phyloP scores from a whole-genome alignment of 345 rosid species.

The Turritis glabra region DNA sequence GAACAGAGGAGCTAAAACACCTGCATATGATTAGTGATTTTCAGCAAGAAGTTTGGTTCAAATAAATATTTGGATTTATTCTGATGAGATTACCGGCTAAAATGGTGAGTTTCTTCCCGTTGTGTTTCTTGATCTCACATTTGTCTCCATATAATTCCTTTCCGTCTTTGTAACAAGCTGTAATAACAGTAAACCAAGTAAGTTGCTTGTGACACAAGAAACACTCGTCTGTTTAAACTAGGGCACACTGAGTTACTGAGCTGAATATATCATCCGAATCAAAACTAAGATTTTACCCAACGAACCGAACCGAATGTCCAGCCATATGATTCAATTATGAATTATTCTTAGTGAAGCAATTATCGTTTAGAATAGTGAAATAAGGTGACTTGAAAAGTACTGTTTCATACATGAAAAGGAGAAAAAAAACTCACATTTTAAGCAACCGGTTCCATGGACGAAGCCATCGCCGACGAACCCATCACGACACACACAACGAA shows the following conservation, averaged over 20 bases:
- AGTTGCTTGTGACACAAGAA: conserved; percentile 20
- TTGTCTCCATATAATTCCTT: conserved; percentile 50
- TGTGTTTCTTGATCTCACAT: conserved; percentile 45
- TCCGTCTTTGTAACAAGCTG: conserved; percentile 70
- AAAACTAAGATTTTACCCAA: background rate
- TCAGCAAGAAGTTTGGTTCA: background rate
- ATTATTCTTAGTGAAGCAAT: background rate
- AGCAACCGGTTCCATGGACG: conserved; percentile 64
- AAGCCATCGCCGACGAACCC: conserved; percentile 79
- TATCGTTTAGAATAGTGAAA: background rate
- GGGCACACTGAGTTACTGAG: background rate
- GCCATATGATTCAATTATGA: too few species aligned
- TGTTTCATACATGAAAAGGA: background rate
- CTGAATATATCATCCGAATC: background rate
- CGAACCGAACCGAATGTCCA: background rate
- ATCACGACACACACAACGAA: conserved; percentile 68
- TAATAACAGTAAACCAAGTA: background rate
- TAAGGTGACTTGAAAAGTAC: background rate
- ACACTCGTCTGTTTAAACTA: background rate
- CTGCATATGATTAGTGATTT: conserved; percentile 11
- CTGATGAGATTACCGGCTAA: conserved; percentile 52
- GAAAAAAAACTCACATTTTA: conserved; percentile 52
- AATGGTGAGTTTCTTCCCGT: conserved; percentile 48
- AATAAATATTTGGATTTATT: background rate
- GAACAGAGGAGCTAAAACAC: conserved; percentile 41